phyloP scores from a whole-genome alignment of 108 stramenopile genomes.

The Nannochloropsis gaditana region DNA sequence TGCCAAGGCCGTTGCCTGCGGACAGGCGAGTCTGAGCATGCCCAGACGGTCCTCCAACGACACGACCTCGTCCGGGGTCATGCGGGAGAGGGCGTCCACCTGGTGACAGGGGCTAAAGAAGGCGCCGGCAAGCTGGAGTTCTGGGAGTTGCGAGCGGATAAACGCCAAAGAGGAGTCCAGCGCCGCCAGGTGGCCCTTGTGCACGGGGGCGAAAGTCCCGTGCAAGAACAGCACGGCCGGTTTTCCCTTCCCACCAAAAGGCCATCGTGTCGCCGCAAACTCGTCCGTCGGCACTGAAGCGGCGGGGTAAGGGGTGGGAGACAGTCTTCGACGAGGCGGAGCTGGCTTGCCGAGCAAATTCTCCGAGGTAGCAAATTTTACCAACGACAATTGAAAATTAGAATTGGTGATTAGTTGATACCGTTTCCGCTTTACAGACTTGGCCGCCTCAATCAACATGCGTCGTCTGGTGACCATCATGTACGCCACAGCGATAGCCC shows the following conservation, averaged over 20 bases:
- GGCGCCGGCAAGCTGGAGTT: neutral
- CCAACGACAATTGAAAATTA: neutral
- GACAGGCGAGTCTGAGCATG: neutral
- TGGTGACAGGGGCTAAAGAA: conserved; percentile 9
- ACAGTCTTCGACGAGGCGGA: neutral
- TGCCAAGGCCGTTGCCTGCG: neutral
- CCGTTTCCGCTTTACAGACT: conserved; percentile 9
- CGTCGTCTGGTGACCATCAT: neutral
- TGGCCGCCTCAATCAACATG: neutral
- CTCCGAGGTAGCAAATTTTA: neutral
- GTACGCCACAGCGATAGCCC: conserved; percentile 8
- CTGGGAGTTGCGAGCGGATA: neutral
- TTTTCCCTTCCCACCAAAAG: neutral
- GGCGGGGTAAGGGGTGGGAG: neutral
- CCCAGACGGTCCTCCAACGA: neutral
- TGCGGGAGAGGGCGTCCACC: neutral
- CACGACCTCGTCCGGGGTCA: neutral
- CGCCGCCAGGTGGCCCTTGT: neutral
- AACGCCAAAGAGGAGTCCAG: neutral
- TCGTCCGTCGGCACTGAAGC: neutral
- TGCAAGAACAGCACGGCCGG: conserved; percentile 17
- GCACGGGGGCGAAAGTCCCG: conserved; percentile 6
- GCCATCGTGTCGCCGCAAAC: neutral
- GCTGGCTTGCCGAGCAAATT: neutral
- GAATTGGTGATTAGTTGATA: neutral